Evolutionary conservation across 768 basidiomycete species (phyloP).

Genomic region (Leccinum imitatum): DNA sequence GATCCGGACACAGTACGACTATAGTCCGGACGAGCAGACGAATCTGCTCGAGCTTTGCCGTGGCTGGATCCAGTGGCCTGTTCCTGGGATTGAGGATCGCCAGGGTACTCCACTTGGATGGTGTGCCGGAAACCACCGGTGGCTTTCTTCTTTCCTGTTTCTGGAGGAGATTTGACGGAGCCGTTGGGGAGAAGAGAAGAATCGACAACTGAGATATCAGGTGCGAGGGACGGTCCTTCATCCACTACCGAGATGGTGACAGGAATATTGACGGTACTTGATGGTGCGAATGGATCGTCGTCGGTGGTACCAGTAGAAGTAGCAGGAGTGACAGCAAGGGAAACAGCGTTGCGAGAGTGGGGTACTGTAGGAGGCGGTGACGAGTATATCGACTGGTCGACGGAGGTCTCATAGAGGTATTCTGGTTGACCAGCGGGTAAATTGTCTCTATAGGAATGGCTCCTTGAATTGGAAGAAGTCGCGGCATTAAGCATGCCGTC

Average conservation of each 20-base stretch:
- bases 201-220: constrained; percentile 20
- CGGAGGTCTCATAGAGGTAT: constrained; percentile 71
- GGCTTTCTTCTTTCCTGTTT: constrained; percentile 48
- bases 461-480: constrained; percentile 36
- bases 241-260: constrained; percentile 31
- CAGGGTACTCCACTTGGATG: constrained; percentile 90
- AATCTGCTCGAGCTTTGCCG: constrained; percentile 18
- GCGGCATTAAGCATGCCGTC: constrained; percentile 40
- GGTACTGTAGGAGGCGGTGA: constrained; percentile 35
- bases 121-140: constrained; percentile 72
- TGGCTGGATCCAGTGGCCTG: constrained; percentile 20
- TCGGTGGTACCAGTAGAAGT: constrained; percentile 41
- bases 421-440: constrained; percentile 53
- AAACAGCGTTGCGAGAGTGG: constrained; percentile 39
- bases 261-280: constrained; percentile 30
- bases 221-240: constrained; percentile 19
- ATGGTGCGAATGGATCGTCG: constrained; percentile 73
- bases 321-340: constrained; percentile 46
- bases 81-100: constrained; percentile 44
- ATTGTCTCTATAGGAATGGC: constrained; percentile 50
- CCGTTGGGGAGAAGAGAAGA: constrained; percentile 24
- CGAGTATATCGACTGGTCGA: constrained; percentile 52
- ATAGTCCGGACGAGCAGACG: constrained; percentile 11
- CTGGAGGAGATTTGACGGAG: constrained; percentile 36
- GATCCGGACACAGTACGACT: constrained; percentile 20